Evolutionary conservation across 495 filamentous ascomycete genomes (phyloP).

Genomic region (Pseudoneurospora amorphoporcata): DNA sequence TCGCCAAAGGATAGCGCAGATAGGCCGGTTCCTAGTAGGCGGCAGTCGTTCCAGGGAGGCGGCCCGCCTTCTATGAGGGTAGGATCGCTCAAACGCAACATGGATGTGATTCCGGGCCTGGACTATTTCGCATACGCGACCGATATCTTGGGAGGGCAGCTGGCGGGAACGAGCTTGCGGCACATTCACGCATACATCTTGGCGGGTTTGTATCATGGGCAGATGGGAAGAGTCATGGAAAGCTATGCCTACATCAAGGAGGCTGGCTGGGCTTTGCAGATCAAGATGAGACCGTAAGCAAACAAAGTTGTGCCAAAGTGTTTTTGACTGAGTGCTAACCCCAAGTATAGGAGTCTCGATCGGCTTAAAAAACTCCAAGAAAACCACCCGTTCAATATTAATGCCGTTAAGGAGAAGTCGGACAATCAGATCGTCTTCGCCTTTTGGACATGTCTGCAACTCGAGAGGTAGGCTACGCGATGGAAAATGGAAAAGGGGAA

Average conservation of each 20-base stretch:
- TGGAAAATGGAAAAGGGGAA: neutral
- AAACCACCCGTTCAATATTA: constrained; percentile 3
- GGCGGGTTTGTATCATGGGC: constrained; percentile 80
- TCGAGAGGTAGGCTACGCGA: constrained; percentile 60
- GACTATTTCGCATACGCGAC: constrained; percentile 81
- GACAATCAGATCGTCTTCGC: constrained; percentile 61
- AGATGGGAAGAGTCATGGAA: constrained; percentile 77
- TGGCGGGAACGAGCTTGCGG: constrained; percentile 64
- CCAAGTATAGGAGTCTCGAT: constrained; percentile 27
- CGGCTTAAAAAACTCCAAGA: constrained; percentile 30
- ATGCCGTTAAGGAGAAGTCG: constrained; percentile 23
- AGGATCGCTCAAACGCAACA: constrained; percentile 44
- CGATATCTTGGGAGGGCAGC: constrained; percentile 73
- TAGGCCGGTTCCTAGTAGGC: constrained; percentile 27
- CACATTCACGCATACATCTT: constrained; percentile 81
- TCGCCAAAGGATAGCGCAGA: constrained; percentile 40
- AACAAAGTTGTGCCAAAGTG: neutral
- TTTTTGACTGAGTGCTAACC: neutral
- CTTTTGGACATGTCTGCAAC: constrained; percentile 89
- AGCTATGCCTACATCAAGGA: constrained; percentile 81
- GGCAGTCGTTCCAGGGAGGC: constrained; percentile 33
- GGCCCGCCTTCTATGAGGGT: constrained; percentile 11
- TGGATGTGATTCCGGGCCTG: constrained; percentile 82
- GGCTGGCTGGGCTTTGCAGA: constrained; percentile 65
- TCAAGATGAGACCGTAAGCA: constrained; percentile 68